Conservation (phyloP, 257 asterid species). For the Solanum piurae region DNA sequence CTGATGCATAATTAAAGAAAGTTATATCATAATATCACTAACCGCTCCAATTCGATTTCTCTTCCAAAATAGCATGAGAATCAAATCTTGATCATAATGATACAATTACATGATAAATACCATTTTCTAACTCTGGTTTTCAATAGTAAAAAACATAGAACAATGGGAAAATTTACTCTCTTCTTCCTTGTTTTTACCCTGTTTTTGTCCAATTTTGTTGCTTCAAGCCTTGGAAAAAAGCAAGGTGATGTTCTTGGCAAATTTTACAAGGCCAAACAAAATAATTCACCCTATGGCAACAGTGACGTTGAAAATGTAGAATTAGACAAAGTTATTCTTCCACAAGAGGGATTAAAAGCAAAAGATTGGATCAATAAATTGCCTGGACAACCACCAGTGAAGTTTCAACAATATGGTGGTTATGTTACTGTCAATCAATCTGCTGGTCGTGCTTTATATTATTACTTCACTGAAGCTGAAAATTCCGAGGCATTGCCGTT, state of each 20-base stretch:
- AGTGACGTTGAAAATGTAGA: background rate
- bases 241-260: background rate
- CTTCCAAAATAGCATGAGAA: background rate
- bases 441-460: constrained; percentile 36
- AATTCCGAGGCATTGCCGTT: constrained; percentile 27
- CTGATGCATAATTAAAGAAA: background rate
- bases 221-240: background rate
- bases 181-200: background rate
- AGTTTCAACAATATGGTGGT: constrained; percentile 40
- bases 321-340: background rate
- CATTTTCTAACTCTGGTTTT: background rate
- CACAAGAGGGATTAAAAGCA: constrained; percentile 31
- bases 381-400: constrained; percentile 44
- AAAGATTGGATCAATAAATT: constrained; percentile 23
- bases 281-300: background rate
- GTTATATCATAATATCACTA: background rate
- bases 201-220: background rate
- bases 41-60: background rate
- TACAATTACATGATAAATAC: background rate
- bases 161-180: background rate
- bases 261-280: background rate
- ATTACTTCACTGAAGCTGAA: constrained; percentile 35
- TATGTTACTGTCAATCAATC: constrained; percentile 31
- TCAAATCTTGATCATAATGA: background rate
- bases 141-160: background rate